Evolutionary conservation across 495 filamentous ascomycete species (phyloP), one percentile per base, ranked within the genome.

Genomic region (Aspergillus affinis): DNA sequence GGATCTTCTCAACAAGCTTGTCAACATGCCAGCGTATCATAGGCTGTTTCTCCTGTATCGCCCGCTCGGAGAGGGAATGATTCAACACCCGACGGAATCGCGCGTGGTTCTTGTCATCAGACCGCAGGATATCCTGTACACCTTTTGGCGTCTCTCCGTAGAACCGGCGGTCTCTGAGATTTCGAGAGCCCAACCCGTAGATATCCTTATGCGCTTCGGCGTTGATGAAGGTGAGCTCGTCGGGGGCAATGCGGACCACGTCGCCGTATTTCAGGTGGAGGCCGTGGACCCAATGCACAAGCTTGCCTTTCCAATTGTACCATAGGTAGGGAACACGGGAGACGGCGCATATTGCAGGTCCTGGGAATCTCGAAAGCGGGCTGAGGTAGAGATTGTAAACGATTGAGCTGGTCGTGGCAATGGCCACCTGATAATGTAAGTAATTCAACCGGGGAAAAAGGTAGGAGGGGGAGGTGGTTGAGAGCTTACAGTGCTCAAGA

Each of bases 191-290:
- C 59, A 76, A 70, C 13, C 80, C 81, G 61, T 86, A 83, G 55
- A 89, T 84, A 45, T 82, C 79, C 54, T 79, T 76, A 78, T 77
- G 84, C 8, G 85, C 83, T 15, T 71, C 70, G 6, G 75, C 72
- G 13, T 74, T 67, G 51, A 68, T 76, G 69, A 82, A 87, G 20
- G 77, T 80, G 1, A 89, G 67, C 47, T 82, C 74, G 49, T 80
- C 70, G 0, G 85, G 86, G 0, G 74, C 72, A 12, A 86, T 62
- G 6, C 87, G 82, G 0, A 89, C 77, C 10, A 81, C 74, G 20
- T 62, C 59, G 1, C 78, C 76, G 64, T 78, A 78, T n/a, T 61
- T 61, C 9, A 55, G 48, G 57, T 79, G 75, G 12, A 69, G 48
- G 32, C 26, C 15, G 3, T 48, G 46, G 20, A 66, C 27, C 51